Evolutionary conservation across 1,284 basidiomycete species (phyloP), one percentile per base, ranked within the genome.

Genomic region (Heliocybe sulcata): DNA sequence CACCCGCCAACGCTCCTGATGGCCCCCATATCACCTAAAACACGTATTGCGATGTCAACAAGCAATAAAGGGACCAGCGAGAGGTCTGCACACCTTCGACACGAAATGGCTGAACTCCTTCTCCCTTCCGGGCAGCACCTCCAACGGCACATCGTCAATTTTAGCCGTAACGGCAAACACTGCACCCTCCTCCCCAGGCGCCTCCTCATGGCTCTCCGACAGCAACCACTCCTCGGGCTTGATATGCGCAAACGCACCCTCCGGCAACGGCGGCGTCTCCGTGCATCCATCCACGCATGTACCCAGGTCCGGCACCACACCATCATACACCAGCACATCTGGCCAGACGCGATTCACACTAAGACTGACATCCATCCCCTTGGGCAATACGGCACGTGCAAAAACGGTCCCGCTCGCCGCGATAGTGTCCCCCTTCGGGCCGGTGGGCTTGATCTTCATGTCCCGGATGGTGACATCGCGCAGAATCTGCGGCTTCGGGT

Each of bases 311-410:
- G 81, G 78, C 0, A 81, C 75, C 22, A 81, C 78, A 1, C 89
- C 88, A 60, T 91, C 88, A 57, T 82, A 90, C 1, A 91, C 75
- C 2, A 91, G 68, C 22, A 87, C 82, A 63, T 91, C 88, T 0
- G 88, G 87, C 57, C 87, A 74, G 23, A 90, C 78, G 48, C 71
- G 77, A 12, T 71, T 76, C 14, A 89, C 83, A 53, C 83, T 72
- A 45, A 90, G 65, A 14, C 72, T 72, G 20, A 89, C 71, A 55
- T 85, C 66, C 65, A 91, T 79, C 33, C 86, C 86, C 45, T 67
- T 69, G 0, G 88, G 88, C 1, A 91, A 72, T 4, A 87, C 83
- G 35, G 87, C 72, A 20, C 75, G 72, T 10, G 78, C 88, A 54
- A 74, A 76, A 3, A 91, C 79, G 1, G 66, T 66, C 48, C 52